These are phyloP conservation scores for Lyophyllum decastes DNA, from an alignment of 768 basidiomycete genomes.

Conservation along the genomic window DNA sequence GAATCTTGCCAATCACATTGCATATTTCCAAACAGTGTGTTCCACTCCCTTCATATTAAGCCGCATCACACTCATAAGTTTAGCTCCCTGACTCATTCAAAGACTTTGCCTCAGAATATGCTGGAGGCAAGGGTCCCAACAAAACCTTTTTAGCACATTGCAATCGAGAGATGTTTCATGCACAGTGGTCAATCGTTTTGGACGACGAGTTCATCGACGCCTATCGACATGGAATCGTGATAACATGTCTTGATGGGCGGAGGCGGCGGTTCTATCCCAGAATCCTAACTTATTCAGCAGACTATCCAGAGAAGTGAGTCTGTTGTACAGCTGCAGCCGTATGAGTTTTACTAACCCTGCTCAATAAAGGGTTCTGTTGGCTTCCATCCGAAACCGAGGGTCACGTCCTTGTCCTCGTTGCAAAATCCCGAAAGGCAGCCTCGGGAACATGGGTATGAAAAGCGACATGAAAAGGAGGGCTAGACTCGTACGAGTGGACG, in stretches of 20 bases:
- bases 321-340: too few species aligned
- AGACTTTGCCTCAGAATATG: background rate
- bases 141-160: slow-evolving; percentile 17
- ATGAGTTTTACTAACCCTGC: background rate
- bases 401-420: slow-evolving; percentile 22
- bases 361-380: slow-evolving; percentile 17
- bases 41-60: background rate
- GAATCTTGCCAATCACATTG: slow-evolving; percentile 26
- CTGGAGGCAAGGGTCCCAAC: background rate
- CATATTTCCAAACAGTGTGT: slow-evolving; percentile 28
- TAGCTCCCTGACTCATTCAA: slow-evolving; percentile 10
- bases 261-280: too few species aligned
- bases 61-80: background rate
- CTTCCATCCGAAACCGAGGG: slow-evolving; percentile 18
- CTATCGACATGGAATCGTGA: slow-evolving; percentile 22
- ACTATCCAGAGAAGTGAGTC: slow-evolving; percentile 32
- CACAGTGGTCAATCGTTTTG: slow-evolving; percentile 23
- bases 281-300: slow-evolving; percentile 28
- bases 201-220: slow-evolving; percentile 25
- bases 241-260: slow-evolving; percentile 21
- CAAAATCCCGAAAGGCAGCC: slow-evolving; percentile 4
- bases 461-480: background rate
- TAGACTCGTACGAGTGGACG: slow-evolving; percentile 5
- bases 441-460: slow-evolving; percentile 8
- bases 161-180: slow-evolving; percentile 27